phyloP scores from a whole-genome alignment of 108 stramenopile genomes.

The Skeletonema potamos region DNA sequence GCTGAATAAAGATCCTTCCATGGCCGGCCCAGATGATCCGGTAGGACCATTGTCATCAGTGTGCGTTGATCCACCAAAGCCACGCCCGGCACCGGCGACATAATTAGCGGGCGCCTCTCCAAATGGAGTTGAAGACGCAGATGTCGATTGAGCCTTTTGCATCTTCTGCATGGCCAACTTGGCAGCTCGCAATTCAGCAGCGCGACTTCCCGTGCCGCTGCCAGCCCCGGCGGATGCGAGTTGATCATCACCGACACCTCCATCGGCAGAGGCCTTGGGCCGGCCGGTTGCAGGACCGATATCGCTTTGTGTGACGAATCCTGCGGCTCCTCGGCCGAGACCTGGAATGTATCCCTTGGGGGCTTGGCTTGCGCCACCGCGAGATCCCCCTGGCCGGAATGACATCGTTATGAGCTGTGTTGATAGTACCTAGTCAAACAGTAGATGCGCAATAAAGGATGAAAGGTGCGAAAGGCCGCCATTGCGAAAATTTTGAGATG shows the following conservation, averaged over 20 bases:
- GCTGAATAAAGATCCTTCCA: constrained; percentile 37
- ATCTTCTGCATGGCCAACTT: constrained; percentile 48
- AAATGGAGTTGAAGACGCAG: constrained; percentile 25
- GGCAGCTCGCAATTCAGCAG: constrained; percentile 52
- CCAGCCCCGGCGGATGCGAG: constrained; percentile 36
- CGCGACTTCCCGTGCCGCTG: constrained; percentile 36
- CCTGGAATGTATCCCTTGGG: constrained; percentile 94
- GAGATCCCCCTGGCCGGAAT: constrained; percentile 17
- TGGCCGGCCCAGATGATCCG: constrained; percentile 16
- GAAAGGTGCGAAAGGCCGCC: no score
- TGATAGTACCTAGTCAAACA: no score
- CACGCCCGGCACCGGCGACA: constrained; percentile 84
- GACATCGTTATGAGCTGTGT: constrained; percentile 1
- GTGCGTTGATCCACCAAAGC: constrained; percentile 45
- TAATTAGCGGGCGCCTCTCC: constrained; percentile 84
- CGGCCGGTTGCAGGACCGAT: constrained; percentile 78
- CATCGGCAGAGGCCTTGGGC: constrained; percentile 14
- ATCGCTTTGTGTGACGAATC: constrained; percentile 96
- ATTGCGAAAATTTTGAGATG: no score
- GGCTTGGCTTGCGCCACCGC: constrained; percentile 34
- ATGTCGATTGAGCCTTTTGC: constrained; percentile 44
- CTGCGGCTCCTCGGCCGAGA: constrained; percentile 95
- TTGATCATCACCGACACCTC: constrained; percentile 25
- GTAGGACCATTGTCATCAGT: constrained; percentile 18
- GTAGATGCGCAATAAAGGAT: no score